Evolutionary conservation across 2,329 filamentous ascomycete genomes (phyloP), one percentile per base, ranked within the genome.

Genomic region (Ambrosiella beaveri): DNA sequence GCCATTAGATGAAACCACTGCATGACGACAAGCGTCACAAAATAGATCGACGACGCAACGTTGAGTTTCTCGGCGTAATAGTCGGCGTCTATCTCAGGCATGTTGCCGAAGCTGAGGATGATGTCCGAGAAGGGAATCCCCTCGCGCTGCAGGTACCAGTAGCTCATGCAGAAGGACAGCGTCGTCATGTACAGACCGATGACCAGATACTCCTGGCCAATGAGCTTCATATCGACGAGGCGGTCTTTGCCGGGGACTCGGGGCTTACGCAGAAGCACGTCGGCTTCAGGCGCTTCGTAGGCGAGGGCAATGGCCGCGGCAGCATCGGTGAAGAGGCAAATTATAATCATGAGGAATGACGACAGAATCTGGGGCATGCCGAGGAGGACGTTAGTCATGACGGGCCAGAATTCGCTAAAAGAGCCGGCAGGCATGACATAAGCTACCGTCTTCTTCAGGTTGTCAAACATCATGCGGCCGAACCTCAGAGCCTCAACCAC

Each of bases 1-100:
- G 98, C 98, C 85, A 98, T 91, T 65, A 94, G 94, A 72, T 98
- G 98, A 68, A 98, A 80, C 93, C 98, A 98, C 74, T 98, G 94
- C 67, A 98, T 97, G 61, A 96, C 89, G 50, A 98, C 93, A 19
- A 98, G 78, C 66, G 85, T 86, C 2, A 88, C 95, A 62, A 98
- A 79, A 7, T 89, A 96, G 36, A 98, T 83, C 1, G 93, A 98
- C 17, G 89, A 95, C 1, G 89, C 93, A 4, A 90, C 81, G 71
- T 91, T 89, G 63, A 90, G 82, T 76, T 86, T 85, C 63, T 88
- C 79, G 67, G 95, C 85, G 62, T 78, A 74, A 73, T 98, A 98
- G 63, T 98, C 97, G 7, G 82, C 88, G 61, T 94, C 94, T 65
- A 98, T 91, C 49, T 79, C 82, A 53, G 97, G 83, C 76, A 98